Conservation (phyloP, 2,329 filamentous ascomycete species). For the Fusarium oligoseptatum region DNA sequence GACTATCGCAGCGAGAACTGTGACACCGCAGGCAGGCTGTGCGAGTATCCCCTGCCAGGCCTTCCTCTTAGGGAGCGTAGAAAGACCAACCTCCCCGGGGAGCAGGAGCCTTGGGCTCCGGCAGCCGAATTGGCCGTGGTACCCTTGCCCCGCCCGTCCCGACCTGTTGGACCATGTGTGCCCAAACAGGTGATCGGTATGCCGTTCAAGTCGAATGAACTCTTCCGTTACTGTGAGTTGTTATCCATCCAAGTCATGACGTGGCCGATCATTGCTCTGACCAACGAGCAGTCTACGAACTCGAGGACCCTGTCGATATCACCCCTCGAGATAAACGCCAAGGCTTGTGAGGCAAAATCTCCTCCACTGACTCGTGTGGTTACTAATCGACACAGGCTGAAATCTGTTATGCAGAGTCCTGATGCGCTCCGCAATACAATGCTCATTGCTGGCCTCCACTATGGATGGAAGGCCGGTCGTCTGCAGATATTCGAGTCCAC, state of each 20-base stretch:
- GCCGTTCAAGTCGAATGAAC: constrained; percentile 39
- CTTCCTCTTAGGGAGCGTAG: constrained; percentile 38
- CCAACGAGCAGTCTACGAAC: constrained; percentile 2
- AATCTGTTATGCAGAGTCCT: constrained; percentile 19
- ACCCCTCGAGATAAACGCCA: constrained; percentile 12
- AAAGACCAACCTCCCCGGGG: constrained; percentile 32
- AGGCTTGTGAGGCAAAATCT: not conserved
- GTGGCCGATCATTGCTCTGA: not conserved
- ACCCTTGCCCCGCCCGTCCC: constrained; percentile 8
- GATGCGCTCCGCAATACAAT: constrained; percentile 36
- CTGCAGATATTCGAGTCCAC: constrained; percentile 33
- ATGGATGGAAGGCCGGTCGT: constrained; percentile 33
- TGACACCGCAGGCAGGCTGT: not conserved
- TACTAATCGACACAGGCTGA: constrained; percentile 10
- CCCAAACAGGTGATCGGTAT: constrained; percentile 27
- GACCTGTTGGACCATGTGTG: constrained; percentile 11
- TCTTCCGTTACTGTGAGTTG: constrained; percentile 40
- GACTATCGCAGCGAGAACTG: constrained; percentile 31
- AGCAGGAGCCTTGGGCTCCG: constrained; percentile 37
- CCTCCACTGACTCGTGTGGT: not conserved
- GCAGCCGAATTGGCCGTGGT: not conserved
- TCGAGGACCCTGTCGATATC: constrained; percentile 13
- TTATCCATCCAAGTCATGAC: not conserved
- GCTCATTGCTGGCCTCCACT: constrained; percentile 40
- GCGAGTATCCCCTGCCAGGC: constrained; percentile 21